These are phyloP conservation scores for Hypomyces rosellus DNA, from an alignment of 2,329 filamentous ascomycete species.

Conservation along the genomic window DNA sequence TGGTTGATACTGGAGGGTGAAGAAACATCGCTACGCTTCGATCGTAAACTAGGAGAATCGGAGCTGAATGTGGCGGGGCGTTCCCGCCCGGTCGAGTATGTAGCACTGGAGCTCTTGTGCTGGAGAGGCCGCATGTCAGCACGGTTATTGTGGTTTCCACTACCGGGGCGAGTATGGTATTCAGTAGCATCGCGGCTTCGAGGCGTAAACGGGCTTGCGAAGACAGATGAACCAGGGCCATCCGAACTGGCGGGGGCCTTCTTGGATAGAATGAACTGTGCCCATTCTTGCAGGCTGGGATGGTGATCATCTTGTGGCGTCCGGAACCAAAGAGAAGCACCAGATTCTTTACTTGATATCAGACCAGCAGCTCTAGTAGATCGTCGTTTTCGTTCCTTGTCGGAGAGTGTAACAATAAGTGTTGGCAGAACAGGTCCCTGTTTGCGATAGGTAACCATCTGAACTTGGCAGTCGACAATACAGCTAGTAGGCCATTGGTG, in stretches of 20 bases:
- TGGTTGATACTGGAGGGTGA: conserved; percentile 46
- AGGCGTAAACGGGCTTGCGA: conserved; percentile 47
- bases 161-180: conserved; percentile 37
- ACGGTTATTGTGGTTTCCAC: conserved; percentile 33
- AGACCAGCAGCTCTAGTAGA: conserved; percentile 57
- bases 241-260: conserved; percentile 42
- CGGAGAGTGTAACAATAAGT: conserved; percentile 50
- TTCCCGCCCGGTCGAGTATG: conserved; percentile 43
- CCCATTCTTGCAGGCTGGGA: conserved; percentile 54
- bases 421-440: conserved; percentile 54
- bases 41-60: conserved; percentile 54
- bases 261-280: conserved; percentile 43
- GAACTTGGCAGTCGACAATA: conserved; percentile 52
- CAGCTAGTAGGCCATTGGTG: conserved; percentile 47
- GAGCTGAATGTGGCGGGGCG: conserved; percentile 48
- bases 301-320: conserved; percentile 45
- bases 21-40: conserved; percentile 57
- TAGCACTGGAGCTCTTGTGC: conserved; percentile 43
- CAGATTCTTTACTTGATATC: conserved; percentile 44
- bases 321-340: conserved; percentile 51
- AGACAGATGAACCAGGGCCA: conserved; percentile 48
- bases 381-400: conserved; percentile 57
- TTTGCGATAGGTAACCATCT: conserved; percentile 55
- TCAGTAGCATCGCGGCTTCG: conserved; percentile 36
- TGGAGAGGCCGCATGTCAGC: conserved; percentile 30